A percentile compares a stretch with the other conserved stretches of the same genome.
phyloP scores from a whole-genome alignment of 2,329 filamentous ascomycete genomes.

The Chrysoporthe puriensis region DNA sequence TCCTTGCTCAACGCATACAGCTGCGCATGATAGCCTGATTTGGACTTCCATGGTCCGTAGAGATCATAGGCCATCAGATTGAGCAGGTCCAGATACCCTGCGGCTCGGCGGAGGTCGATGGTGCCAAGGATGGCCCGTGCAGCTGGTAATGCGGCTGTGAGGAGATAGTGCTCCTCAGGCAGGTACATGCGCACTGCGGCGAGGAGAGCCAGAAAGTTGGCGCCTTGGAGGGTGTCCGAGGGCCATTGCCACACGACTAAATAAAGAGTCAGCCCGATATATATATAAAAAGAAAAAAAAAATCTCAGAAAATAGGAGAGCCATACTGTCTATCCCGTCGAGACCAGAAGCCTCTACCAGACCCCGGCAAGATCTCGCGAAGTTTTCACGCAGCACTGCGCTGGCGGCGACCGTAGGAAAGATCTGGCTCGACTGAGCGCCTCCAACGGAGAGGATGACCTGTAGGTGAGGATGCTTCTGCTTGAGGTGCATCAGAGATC shows the following conservation, averaged over 20 bases:
- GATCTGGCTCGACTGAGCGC: slow-evolving; percentile 64
- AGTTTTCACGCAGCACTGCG: slow-evolving; percentile 65
- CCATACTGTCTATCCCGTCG: slow-evolving; percentile 76
- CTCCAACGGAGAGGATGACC: slow-evolving; percentile 78
- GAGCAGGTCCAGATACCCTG: slow-evolving; percentile 71
- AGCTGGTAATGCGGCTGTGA: slow-evolving; percentile 75
- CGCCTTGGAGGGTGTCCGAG: slow-evolving; percentile 65
- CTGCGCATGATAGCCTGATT: slow-evolving; percentile 76
- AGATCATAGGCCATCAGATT: slow-evolving; percentile 86
- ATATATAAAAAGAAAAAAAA: not conserved
- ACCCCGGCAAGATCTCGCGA: slow-evolving; percentile 68
- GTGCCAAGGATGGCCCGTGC: slow-evolving; percentile 67
- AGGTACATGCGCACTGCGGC: slow-evolving; percentile 67
- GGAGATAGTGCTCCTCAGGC: slow-evolving; percentile 68
- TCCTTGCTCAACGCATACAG: slow-evolving; percentile 60
- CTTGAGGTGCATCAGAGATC: slow-evolving; percentile 75
- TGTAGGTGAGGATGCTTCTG: slow-evolving; percentile 70
- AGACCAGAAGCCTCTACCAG: slow-evolving; percentile 73
- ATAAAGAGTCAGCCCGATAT: not conserved
- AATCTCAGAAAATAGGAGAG: not conserved
- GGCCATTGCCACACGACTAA: slow-evolving; percentile 84
- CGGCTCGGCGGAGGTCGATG: slow-evolving; percentile 67
- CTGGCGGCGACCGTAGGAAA: slow-evolving; percentile 70
- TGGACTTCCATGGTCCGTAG: slow-evolving; percentile 69
- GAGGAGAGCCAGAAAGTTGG: slow-evolving; percentile 71